Base-by-base conservation (phyloP, 768 basidiomycete species). In the Kwoniella pini region DNA sequence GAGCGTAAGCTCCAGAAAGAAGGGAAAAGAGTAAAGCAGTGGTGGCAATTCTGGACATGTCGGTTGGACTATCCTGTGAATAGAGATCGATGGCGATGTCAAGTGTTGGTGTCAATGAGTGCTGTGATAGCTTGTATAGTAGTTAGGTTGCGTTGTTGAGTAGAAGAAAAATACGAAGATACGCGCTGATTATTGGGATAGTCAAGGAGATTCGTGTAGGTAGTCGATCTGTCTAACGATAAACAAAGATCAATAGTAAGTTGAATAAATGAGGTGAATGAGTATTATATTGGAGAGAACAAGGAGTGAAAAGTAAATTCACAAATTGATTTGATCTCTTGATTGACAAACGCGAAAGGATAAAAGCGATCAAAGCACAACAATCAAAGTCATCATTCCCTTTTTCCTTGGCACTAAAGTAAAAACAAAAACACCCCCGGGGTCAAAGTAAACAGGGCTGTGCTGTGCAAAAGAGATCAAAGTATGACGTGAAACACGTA, bases 1-100 rank as follows among this genome's bases (percentile, higher is more conserved):
- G 64, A 40, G 64, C 64, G 49, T 53, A 53, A n/a, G 55, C 59
- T 38, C 55, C 55, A 1, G 54, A 40, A 26, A 54, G 50, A 9
- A 61, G 46, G 30, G 48, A 30, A 27, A 57, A 42, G 43, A 65
- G 38, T 19, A 63, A 33, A 15, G 63, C 30, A 17, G 54, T 43
- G n/a, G 62, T 49, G 51, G 51, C 51, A 52, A 59, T 19, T 36
- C 43, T 21, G 17, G 62, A 30, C 57, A 59, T 63, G 27, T 21
- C 54, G 62, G 10, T 9, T 21, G 17, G 62, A 22, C 45, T 54
- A 57, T 30, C 13, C 46, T 45, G 15, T 13, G n/a, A 4, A 42
- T 36, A 28, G 24, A 15, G 17, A 45, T 19, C 11, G 19, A 60
- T 53, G 51, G 51, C 26, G 58, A 33, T 19, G n/a, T n/a, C n/a